A percentile compares a stretch with the other conserved stretches of the same genome.
These are phyloP conservation scores for Keithomyces neogunnii DNA, from an alignment of 2,329 filamentous ascomycete genomes.

Conservation along the genomic window DNA sequence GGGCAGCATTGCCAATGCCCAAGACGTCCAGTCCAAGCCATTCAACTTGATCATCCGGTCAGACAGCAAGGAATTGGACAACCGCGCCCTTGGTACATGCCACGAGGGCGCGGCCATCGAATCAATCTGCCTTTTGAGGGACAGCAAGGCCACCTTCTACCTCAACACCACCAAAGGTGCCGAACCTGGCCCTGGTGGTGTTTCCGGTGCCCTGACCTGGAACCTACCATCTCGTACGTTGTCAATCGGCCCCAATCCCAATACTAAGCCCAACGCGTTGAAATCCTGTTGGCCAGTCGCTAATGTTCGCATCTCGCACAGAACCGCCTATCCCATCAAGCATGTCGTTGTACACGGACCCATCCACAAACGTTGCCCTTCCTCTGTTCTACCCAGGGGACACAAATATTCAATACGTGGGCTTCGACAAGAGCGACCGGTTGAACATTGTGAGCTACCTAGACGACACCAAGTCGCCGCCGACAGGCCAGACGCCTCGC, in stretches of 20 bases:
- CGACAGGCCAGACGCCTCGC: not conserved
- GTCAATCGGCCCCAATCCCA: too few relatives aligned
- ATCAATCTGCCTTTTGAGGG: slow-evolving; percentile 9
- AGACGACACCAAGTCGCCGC: slow-evolving; percentile 11
- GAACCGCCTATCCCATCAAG: slow-evolving; percentile 4
- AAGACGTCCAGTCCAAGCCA: slow-evolving; percentile 12
- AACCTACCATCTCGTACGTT: slow-evolving; percentile 6
- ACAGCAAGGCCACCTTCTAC: slow-evolving; percentile 3
- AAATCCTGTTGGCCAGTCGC: not conserved
- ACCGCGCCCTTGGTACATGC: slow-evolving; percentile 9
- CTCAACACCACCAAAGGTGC: slow-evolving; percentile 12
- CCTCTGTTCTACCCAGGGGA: slow-evolving; percentile 10
- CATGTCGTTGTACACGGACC: slow-evolving; percentile 11
- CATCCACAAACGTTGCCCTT: slow-evolving; percentile 15
- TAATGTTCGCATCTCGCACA: not conserved
- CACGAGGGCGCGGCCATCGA: slow-evolving; percentile 14
- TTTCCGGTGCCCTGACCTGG: slow-evolving; percentile 8
- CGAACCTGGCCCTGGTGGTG: slow-evolving; percentile 4
- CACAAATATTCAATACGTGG: slow-evolving; percentile 14
- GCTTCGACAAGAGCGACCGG: slow-evolving; percentile 12
- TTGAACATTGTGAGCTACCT: slow-evolving; percentile 11
- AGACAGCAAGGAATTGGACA: slow-evolving; percentile 9
- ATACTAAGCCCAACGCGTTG: too few relatives aligned
- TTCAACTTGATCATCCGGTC: slow-evolving; percentile 13
- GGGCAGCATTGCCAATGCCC: slow-evolving; percentile 5